Percentiles rank a stretch among this genome's conserved stretches.
Evolutionary conservation across 2,329 filamentous ascomycete genomes (phyloP).

Genomic region (Xylaria sp.): DNA sequence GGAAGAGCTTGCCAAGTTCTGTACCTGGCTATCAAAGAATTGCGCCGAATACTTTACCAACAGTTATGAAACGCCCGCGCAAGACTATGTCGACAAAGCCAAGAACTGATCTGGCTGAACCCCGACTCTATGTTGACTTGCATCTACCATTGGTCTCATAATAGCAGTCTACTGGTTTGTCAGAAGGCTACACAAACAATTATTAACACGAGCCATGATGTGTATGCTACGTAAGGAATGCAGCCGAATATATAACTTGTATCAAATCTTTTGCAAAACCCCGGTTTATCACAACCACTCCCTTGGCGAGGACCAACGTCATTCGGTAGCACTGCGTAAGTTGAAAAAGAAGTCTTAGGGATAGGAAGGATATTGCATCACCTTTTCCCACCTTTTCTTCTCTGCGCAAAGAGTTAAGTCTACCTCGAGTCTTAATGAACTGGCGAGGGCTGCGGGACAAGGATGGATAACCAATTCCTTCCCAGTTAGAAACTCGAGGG

Average conservation of each 20-base stretch:
- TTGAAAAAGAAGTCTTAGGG: background rate
- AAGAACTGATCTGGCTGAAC: constrained; percentile 44
- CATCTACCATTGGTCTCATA: background rate
- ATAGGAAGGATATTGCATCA: background rate
- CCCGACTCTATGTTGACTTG: background rate
- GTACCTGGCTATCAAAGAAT: constrained; percentile 83
- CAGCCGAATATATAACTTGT: background rate
- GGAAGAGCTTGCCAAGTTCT: constrained; percentile 89
- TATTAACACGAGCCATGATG: background rate
- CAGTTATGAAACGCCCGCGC: constrained; percentile 78
- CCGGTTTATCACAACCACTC: background rate
- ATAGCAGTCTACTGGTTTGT: background rate
- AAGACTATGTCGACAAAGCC: constrained; percentile 78
- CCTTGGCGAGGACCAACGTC: background rate
- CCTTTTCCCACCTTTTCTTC: background rate
- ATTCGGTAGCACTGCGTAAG: background rate
- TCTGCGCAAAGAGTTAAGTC: background rate
- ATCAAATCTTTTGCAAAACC: background rate
- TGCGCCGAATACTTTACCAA: constrained; percentile 80
- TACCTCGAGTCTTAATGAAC: background rate
- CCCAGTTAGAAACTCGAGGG: background rate
- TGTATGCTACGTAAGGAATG: background rate
- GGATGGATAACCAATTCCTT: background rate
- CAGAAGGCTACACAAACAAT: background rate
- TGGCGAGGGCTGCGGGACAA: background rate